Evolutionary conservation across 805 yeast genomes (phyloP), one percentile per base, ranked within the genome.

Genomic region (Wickerhamomyces rabaulensis): DNA sequence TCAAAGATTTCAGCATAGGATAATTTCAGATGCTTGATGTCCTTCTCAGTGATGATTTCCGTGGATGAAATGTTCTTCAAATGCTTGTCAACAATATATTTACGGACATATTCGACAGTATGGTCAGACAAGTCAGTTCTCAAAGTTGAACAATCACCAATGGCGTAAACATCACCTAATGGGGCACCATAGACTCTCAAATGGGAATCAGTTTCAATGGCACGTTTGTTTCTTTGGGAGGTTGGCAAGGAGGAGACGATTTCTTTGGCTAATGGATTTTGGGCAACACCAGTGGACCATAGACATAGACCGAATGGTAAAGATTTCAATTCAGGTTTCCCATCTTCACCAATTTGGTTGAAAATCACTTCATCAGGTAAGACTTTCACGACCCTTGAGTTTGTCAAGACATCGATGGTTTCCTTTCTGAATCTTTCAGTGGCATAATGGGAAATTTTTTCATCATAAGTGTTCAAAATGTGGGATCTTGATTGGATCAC

Each of bases 251-350:
- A 62, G 19, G 69, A 64, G 40, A 76, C 82, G 39, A 84, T 70
- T 35, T 72, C 73, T 58, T 74, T 73, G 8, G 87, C 82, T 42
- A 84, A 60, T 15, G 83, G 84, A 50, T 79, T 75, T 54, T 79
- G 82, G 7, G 85, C 79, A 36, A 83, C 86, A 50, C 90, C 90
- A 1, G 90, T 84, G 1, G 88, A 82, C 90, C 90, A 84, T 40
- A 84, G 61, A 60, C 88, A 81, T 33, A 84, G 61, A 12, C 90
- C 90, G 50, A 74, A 82, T 41, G 87, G 84, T 43, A 84, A 62
- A 48, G 75, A 74, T 59, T 74, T 78, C 33, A 62, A 44, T 33
- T 57, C 66, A 20, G 56, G 55, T 27, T 63, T 65, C 17, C 77
- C 78, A 17, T 74, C 71, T 21, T 65, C 69, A 44, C 70, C 65